Evolutionary conservation across 768 basidiomycete species (phyloP).

Genomic region (Nidularia sp.): DNA sequence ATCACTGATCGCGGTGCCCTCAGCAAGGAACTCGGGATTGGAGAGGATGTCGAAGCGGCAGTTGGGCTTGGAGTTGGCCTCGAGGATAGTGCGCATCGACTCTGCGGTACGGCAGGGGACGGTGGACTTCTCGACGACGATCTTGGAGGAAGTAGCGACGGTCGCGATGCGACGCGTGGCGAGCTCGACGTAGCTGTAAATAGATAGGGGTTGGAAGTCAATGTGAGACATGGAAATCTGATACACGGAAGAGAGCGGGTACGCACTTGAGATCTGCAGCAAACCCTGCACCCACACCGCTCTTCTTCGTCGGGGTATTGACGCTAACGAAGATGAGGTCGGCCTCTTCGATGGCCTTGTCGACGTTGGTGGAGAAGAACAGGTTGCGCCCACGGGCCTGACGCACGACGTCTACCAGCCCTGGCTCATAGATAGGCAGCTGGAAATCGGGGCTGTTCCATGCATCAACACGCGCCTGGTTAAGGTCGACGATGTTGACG

Average conservation of each 20-base stretch:
- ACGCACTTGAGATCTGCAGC: slow-evolving; percentile 97
- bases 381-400: slow-evolving; percentile 89
- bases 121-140: slow-evolving; percentile 99
- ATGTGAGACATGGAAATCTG: slow-evolving; percentile 1
- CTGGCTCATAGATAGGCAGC: slow-evolving; percentile 97
- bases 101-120: slow-evolving; percentile 98
- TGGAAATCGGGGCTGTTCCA: slow-evolving; percentile 89
- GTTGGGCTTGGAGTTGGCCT: slow-evolving; percentile 92
- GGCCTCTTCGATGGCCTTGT: slow-evolving; percentile 88
- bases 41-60: slow-evolving; percentile 97
- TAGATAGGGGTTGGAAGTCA: slow-evolving; percentile 5
- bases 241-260: slow-evolving; percentile 8
- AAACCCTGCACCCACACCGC: slow-evolving; percentile 94
- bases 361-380: slow-evolving; percentile 95
- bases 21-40: slow-evolving; percentile 98
- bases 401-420: slow-evolving; percentile 88
- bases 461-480: slow-evolving; percentile 89
- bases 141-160: slow-evolving; percentile 88
- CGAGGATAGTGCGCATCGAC: slow-evolving; percentile 98
- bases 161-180: slow-evolving; percentile 95
- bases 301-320: slow-evolving; percentile 99
- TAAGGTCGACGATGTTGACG: slow-evolving; percentile 98
- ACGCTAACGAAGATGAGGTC: slow-evolving; percentile 98
- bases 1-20: slow-evolving; percentile 93
- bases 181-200: slow-evolving; percentile 85